A percentile compares a stretch with the other conserved stretches of the same genome.
Evolutionary conservation across 2,329 filamentous ascomycete genomes (phyloP).

Genomic region (Beauveria sp.): DNA sequence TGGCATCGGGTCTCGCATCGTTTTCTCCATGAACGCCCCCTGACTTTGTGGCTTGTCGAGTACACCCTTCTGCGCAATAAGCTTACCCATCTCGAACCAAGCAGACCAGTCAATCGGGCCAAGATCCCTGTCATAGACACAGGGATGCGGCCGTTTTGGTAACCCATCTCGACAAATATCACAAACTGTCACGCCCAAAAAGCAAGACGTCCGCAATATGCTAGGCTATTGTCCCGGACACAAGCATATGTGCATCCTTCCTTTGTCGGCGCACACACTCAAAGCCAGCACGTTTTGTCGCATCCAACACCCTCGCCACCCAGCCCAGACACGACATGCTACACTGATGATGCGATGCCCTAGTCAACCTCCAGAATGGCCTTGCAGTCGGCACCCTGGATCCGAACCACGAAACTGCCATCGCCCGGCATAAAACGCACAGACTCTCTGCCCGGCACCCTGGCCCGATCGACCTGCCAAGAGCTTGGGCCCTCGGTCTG

Average conservation of each 20-base stretch:
- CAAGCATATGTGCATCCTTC: background rate
- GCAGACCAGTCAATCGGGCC: background rate
- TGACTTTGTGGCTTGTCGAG: background rate
- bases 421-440: background rate
- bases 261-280: background rate
- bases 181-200: too few species aligned
- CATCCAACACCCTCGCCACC: background rate
- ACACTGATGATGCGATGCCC: background rate
- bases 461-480: conserved; percentile 3
- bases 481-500: background rate
- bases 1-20: background rate
- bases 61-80: background rate
- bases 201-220: too few species aligned
- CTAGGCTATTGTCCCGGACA: too few species aligned
- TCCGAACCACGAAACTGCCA: background rate
- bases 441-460: background rate
- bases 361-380: background rate
- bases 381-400: background rate
- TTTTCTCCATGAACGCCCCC: background rate
- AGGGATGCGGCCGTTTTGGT: too few species aligned
- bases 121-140: too few species aligned
- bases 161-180: background rate
- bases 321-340: background rate
- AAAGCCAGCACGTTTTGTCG: background rate
- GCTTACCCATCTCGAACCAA: background rate